Base-by-base conservation (phyloP, 2,329 filamentous ascomycete genomes). In the Scolecobasidium constrictum region DNA sequence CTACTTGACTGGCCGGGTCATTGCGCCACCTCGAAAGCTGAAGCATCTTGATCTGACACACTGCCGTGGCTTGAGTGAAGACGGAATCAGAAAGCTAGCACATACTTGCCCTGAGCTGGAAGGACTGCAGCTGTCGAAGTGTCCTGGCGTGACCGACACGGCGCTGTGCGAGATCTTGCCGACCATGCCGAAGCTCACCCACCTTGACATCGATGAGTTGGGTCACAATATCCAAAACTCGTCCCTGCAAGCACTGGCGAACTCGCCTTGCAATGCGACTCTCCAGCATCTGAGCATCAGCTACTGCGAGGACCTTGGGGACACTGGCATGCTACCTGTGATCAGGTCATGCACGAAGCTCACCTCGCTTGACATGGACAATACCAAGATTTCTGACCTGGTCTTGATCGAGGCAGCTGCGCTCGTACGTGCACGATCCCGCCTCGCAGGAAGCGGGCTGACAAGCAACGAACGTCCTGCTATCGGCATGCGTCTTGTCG, bases 141-240 rank as follows among this genome's bases (percentile, higher is more conserved):
- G 87, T 55, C 69, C 70, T n/a, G 66, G 73, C 11, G 62, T 96
- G 40, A 84, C 78, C 0, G 86, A 95, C 53, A 72, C 71, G 1
- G 79, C 82, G 0, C 68, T 98, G 17, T 74, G 76, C 37, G 72
- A 77, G 1, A 69, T 96, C 16, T 65, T 96, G 3, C 78, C 78
- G 4, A 85, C 85, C 0, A 77, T 83, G 0, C 83, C 86, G 1
- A 71, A 74, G 4, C 73, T 98, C 15, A 88, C 85, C 0, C 86
- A 93, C 56, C 70, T 98, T 34, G 92, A 96, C 51, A 66, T 96
- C 2, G 92, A 98, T 61, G 88, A 95, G 52, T 69, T 95, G 11
- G 72, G 78, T 4, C n/a, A n/a, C n/a, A 71, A 79, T 20, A 65
- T 96, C 12, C 88, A 83, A 15, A 93, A 96, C 56, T 64, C 67